Evolutionary conservation across 768 basidiomycete genomes (phyloP), one percentile per base, ranked within the genome.

Genomic region (Neoboletus subvelutipes): DNA sequence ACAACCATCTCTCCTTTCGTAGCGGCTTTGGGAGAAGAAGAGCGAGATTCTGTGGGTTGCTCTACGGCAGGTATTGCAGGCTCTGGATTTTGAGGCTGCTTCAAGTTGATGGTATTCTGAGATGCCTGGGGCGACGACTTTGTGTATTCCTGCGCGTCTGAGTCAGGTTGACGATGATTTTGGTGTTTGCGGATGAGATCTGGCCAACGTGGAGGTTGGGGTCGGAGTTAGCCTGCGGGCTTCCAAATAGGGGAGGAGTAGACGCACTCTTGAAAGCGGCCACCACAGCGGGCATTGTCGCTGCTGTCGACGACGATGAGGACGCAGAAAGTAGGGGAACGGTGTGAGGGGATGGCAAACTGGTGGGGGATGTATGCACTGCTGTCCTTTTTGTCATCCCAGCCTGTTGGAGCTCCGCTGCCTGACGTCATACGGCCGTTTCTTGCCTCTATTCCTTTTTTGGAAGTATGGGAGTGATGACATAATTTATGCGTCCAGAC

Each of bases 201-300:
- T 91, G 57, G 46, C 31, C 50, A 51, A 55, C 47, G 58, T 67
- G 57, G 58, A 49, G 50, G 53, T 28, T 57, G 60, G 50, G 67
- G 61, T 64, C 57, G 61, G 65, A 59, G 60, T 68, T 57, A 56
- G 52, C 55, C 43, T 42, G 45, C 51, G 55, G 54, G 26, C 28
- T 20, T 57, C 41, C 8, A 50, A 58, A 62, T 29, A 41, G 52
- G 50, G 39, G 41, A 12, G 17, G 34, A 24, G 42, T 12, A 40
- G 31, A 74, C 79, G 40, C 70, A 92, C 92, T 94, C 80, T 93
- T 94, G 78, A 94, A 90, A 22, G 88, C 88, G 73, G 93, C 85
- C 65, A 94, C 87, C 51, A 92, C 88, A 56, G 80, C 80, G 59
- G 86, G 86, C 87, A 88, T 88, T 49, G 59, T 62, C 28, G 12